Percentiles rank a stretch among this genome's conserved stretches.
Conservation (phyloP, 73 alveolate genomes). For the Halteria grandinella region DNA sequence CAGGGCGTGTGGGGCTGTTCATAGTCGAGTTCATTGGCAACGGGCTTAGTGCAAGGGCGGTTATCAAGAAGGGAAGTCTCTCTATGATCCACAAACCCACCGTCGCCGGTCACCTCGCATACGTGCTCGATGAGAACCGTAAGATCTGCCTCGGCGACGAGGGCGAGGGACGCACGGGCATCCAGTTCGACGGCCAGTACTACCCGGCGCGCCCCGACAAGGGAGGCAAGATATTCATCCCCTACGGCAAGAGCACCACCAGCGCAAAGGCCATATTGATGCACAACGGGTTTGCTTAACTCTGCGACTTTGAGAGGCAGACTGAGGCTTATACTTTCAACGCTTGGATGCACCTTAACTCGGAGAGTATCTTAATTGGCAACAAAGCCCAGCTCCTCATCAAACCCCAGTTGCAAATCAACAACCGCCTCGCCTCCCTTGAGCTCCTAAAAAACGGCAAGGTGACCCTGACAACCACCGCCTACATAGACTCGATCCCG, state of each 20-base stretch:
- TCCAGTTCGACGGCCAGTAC: conserved; percentile 75
- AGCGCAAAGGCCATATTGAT: conserved; percentile 42
- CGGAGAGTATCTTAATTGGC: conserved; percentile 68
- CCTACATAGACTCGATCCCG: conserved; percentile 39
- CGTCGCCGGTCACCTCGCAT: conserved; percentile 79
- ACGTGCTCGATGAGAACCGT: conserved; percentile 79
- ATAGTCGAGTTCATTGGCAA: conserved; percentile 88
- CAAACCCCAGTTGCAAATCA: conserved; percentile 51
- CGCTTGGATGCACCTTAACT: conserved; percentile 18
- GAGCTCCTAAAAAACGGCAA: conserved; percentile 48
- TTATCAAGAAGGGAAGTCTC: conserved; percentile 84
- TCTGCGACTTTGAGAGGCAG: conserved; percentile 29
- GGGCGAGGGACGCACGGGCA: conserved; percentile 82
- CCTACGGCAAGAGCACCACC: conserved; percentile 59
- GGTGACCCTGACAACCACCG: conserved; percentile 43
- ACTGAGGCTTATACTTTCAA: conserved; percentile 48
- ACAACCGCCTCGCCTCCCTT: conserved; percentile 35
- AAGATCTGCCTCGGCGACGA: conserved; percentile 73
- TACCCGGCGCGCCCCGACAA: conserved; percentile 65
- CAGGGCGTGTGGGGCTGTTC: conserved; percentile 79
- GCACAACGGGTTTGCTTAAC: conserved; percentile 56
- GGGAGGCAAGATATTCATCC: conserved; percentile 82
- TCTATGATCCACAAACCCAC: conserved; percentile 73
- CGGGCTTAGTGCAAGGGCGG: conserved; percentile 83
- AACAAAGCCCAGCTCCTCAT: conserved; percentile 53